phyloP scores from a whole-genome alignment of 176 grass and related monocot species.

The Oryza nivara region DNA sequence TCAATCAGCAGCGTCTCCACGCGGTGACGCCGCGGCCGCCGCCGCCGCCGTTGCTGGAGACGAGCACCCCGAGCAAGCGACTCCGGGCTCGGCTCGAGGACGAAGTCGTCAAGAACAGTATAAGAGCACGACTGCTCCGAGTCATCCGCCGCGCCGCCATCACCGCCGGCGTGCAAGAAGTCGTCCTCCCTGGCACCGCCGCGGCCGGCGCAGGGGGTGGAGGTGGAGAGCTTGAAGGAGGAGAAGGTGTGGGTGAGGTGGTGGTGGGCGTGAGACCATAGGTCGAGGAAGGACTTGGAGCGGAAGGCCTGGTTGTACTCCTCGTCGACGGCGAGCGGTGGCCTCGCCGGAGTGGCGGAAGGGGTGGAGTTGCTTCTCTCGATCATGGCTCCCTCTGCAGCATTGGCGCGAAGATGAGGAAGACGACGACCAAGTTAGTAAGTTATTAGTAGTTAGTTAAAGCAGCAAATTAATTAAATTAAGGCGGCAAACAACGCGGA shows the following conservation, averaged over 20 bases:
- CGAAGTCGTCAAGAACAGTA: conserved; percentile 42
- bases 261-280: conserved; percentile 77
- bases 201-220: background rate
- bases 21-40: background rate
- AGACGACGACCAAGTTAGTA: background rate
- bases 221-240: conserved; percentile 25
- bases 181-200: background rate
- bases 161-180: background rate
- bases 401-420: background rate
- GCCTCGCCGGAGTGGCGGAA: background rate
- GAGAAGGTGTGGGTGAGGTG: conserved; percentile 31
- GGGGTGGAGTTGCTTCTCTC: conserved; percentile 35
- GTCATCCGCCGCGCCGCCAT: background rate
- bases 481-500: background rate
- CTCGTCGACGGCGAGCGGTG: conserved; percentile 62
- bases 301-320: conserved; percentile 77
- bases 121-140: conserved; percentile 46
- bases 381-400: conserved; percentile 30
- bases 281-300: conserved; percentile 80
- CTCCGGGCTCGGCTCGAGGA: conserved; percentile 66
- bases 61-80: conserved; percentile 15
- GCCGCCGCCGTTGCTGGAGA: background rate
- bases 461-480: background rate
- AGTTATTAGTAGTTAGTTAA: background rate
- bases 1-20: conserved; percentile 53